phyloP scores from a whole-genome alignment of 2,329 filamentous ascomycete genomes.

The Calonectria leucothoes region DNA sequence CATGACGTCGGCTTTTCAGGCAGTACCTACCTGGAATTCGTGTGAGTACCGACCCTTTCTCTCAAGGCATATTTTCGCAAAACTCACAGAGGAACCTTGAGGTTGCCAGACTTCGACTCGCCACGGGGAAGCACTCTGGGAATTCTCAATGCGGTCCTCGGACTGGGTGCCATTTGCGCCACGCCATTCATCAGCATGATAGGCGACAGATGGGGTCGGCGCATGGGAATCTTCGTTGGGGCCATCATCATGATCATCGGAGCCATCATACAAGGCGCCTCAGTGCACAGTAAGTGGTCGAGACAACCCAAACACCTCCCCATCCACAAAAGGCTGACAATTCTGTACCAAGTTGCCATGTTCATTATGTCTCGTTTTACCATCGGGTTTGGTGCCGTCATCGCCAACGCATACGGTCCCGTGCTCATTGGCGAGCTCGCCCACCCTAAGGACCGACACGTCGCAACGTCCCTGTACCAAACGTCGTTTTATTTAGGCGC shows the following conservation, averaged over 20 bases:
- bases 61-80: neutral
- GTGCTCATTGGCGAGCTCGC: slow-evolving; percentile 65
- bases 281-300: slow-evolving; percentile 45
- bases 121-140: neutral
- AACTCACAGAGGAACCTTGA: neutral
- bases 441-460: slow-evolving; percentile 63
- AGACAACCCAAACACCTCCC: neutral
- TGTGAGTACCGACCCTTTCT: slow-evolving; percentile 7
- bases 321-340: neutral
- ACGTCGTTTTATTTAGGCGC: slow-evolving; percentile 58
- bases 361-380: slow-evolving; percentile 64
- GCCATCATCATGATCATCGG: slow-evolving; percentile 53
- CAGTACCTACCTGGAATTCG: slow-evolving; percentile 30
- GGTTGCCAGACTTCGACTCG: slow-evolving; percentile 43
- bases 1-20: slow-evolving; percentile 47
- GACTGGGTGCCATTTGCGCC: slow-evolving; percentile 55
- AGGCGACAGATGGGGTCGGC: slow-evolving; percentile 42
- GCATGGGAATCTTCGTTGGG: slow-evolving; percentile 43
- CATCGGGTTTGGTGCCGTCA: slow-evolving; percentile 65
- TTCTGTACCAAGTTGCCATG: slow-evolving; percentile 54
- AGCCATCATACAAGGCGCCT: slow-evolving; percentile 22
- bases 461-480: slow-evolving; percentile 65
- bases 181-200: slow-evolving; percentile 41
- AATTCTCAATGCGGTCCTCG: slow-evolving; percentile 53
- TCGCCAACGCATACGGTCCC: slow-evolving; percentile 62